Evolutionary conservation across 2,329 filamentous ascomycete genomes (phyloP).

Genomic region (Ophiocordyceps unilateralis): DNA sequence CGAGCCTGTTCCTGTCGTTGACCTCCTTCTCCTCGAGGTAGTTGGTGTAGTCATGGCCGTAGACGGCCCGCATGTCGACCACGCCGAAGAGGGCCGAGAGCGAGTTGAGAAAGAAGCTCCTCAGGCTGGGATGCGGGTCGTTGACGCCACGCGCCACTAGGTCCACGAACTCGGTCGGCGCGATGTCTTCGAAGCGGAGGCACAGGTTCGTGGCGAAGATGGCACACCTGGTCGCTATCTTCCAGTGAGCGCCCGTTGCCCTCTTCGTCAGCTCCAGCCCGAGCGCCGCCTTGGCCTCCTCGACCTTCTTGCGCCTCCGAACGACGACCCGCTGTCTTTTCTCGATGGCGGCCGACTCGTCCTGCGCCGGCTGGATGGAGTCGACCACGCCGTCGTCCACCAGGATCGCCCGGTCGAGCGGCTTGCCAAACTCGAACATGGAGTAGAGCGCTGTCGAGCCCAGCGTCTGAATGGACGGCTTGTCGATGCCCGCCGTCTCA

Average conservation of each 20-base stretch:
- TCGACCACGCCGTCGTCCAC: slow-evolving; percentile 55
- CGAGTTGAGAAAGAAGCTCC: slow-evolving; percentile 64
- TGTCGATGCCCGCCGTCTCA: slow-evolving; percentile 75
- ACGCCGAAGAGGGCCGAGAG: slow-evolving; percentile 65
- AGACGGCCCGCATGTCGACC: slow-evolving; percentile 72
- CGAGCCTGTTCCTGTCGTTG: slow-evolving; percentile 56
- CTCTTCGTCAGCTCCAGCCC: slow-evolving; percentile 66
- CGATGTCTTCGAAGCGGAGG: slow-evolving; percentile 78
- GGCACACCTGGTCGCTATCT: slow-evolving; percentile 76
- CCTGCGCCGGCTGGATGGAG: slow-evolving; percentile 49
- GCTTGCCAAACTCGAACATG: slow-evolving; percentile 81
- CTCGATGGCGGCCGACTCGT: slow-evolving; percentile 43
- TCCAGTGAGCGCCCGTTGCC: slow-evolving; percentile 80
- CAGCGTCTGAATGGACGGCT: slow-evolving; percentile 83
- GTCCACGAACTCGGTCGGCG: slow-evolving; percentile 65
- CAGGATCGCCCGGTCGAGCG: slow-evolving; percentile 72
- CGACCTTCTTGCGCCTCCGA: slow-evolving; percentile 58
- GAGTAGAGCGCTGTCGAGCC: slow-evolving; percentile 68
- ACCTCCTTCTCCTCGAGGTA: slow-evolving; percentile 65
- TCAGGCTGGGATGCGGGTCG: slow-evolving; percentile 75
- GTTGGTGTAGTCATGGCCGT: slow-evolving; percentile 72
- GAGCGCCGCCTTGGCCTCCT: slow-evolving; percentile 65
- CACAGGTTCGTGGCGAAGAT: slow-evolving; percentile 84
- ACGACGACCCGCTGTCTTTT: slow-evolving; percentile 52
- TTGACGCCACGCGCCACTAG: slow-evolving; percentile 70